Evolutionary conservation across 805 yeast species (phyloP).

Genomic region (Candida sithepensis): DNA sequence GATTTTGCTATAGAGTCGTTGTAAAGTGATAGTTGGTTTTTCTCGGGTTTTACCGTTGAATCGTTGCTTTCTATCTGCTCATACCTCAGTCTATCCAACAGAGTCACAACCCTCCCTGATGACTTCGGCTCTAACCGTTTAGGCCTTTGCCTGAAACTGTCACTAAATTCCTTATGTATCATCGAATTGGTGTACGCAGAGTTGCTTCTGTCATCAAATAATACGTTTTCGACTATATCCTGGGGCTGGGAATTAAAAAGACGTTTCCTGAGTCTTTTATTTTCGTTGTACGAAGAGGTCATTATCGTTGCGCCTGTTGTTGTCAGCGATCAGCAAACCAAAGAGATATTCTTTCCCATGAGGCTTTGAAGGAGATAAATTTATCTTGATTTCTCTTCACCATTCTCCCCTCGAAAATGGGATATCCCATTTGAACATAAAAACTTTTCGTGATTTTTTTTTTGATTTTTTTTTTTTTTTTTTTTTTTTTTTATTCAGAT

Average conservation of each 20-base stretch:
- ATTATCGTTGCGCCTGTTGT: too few relatives aligned
- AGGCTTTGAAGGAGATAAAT: too few relatives aligned
- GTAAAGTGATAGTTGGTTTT: neutral
- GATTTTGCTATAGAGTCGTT: neutral
- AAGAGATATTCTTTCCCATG: too few relatives aligned
- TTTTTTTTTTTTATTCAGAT: neutral
- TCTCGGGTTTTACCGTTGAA: neutral
- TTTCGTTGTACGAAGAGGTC: conserved; percentile 5
- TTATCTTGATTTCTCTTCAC: neutral
- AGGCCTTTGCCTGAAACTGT: conserved; percentile 11
- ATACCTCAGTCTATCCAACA: conserved; percentile 19
- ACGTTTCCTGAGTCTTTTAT: conserved; percentile 6
- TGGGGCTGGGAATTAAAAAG: conserved; percentile 1
- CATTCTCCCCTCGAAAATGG: neutral
- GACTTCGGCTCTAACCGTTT: conserved; percentile 10
- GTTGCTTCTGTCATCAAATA: conserved; percentile 7
- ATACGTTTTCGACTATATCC: conserved; percentile 1
- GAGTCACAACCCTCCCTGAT: conserved; percentile 6
- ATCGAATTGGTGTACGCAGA: conserved; percentile 12
- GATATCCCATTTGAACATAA: neutral
- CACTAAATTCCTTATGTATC: conserved; percentile 6
- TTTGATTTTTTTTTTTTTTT: neutral
- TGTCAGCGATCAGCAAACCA: too few relatives aligned
- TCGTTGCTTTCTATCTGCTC: conserved; percentile 2
- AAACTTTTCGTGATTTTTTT: too few relatives aligned